These are phyloP conservation scores for Endotrypanum monterogeii DNA, from an alignment of 208 protist genomes.

Conservation along the genomic window DNA sequence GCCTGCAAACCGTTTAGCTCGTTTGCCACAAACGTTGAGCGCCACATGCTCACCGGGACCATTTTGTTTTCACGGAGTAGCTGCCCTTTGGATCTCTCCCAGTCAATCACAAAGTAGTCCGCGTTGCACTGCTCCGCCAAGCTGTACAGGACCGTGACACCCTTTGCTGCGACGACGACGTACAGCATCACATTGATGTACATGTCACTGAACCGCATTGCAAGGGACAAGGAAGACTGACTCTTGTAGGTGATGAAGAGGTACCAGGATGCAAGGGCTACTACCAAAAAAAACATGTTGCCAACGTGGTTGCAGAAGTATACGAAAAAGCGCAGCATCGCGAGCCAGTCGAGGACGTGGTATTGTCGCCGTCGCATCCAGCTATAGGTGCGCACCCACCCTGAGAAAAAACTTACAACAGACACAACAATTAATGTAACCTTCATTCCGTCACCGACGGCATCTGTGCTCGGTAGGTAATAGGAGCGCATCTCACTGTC, in stretches of 20 bases:
- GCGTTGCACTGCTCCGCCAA: conserved; percentile 87
- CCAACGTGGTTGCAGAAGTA: conserved; percentile 78
- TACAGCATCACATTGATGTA: conserved; percentile 78
- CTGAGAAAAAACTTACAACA: conserved; percentile 55
- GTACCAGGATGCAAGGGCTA: conserved; percentile 69
- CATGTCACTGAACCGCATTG: conserved; percentile 41
- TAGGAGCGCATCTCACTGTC: conserved; percentile 29
- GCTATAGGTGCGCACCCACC: conserved; percentile 73
- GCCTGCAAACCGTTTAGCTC: conserved; percentile 82
- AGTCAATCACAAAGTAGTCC: conserved; percentile 91
- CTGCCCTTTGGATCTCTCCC: conserved; percentile 85
- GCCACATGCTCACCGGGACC: conserved; percentile 88
- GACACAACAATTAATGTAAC: conserved; percentile 65
- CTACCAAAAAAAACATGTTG: conserved; percentile 63
- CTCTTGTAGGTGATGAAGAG: conserved; percentile 72
- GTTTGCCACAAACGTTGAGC: conserved; percentile 82
- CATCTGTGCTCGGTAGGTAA: conserved; percentile 37
- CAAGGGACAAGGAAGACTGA: conserved; percentile 38
- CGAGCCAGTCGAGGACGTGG: conserved; percentile 53
- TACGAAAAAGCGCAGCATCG: conserved; percentile 63
- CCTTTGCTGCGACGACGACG: conserved; percentile 51
- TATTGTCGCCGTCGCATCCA: conserved; percentile 86
- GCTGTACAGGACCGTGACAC: conserved; percentile 62
- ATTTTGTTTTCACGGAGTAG: conserved; percentile 85
- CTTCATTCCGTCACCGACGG: conserved; percentile 41